phyloP scores from a whole-genome alignment of 306 rosid genomes.

The Senna tora region DNA sequence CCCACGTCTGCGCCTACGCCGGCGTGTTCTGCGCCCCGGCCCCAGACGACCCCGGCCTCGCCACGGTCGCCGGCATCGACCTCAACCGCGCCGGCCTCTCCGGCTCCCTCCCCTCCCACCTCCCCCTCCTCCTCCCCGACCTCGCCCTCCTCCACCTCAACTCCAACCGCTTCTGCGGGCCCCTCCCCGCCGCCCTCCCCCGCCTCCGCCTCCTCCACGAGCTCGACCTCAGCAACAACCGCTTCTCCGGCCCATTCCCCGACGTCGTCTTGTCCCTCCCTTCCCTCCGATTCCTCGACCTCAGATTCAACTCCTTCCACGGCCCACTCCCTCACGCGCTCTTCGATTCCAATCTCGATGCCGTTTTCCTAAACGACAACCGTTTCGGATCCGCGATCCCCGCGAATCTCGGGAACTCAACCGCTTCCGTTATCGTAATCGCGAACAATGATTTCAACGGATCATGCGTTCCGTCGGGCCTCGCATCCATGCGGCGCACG shows the following conservation, averaged over 20 bases:
- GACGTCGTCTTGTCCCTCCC: conserved; percentile 48
- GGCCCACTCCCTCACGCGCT: conserved; percentile 64
- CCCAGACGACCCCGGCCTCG: conserved; percentile 55
- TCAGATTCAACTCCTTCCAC: conserved; percentile 63
- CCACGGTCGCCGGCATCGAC: conserved; percentile 88
- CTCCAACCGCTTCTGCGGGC: conserved; percentile 76
- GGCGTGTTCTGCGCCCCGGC: conserved; percentile 84
- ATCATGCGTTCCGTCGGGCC: conserved; percentile 66
- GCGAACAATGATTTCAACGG: conserved; percentile 69
- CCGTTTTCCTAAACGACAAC: conserved; percentile 78
- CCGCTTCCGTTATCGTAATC: conserved; percentile 72
- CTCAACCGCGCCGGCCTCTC: conserved; percentile 70
- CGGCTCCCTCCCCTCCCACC: conserved; percentile 72
- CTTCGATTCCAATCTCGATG: conserved; percentile 73
- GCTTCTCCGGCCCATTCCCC: conserved; percentile 72
- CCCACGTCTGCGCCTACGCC: conserved; percentile 76
- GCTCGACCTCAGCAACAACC: conserved; percentile 79
- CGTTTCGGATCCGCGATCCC: conserved; percentile 62
- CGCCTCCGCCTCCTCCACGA: conserved; percentile 59
- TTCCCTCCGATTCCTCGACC: conserved; percentile 61
- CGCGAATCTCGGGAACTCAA: conserved; percentile 53
- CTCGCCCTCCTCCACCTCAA: conserved; percentile 76
- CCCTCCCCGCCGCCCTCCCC: conserved; percentile 52
- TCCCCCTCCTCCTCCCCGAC: conserved; percentile 74
- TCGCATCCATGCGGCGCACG: conserved; percentile 62